Base-by-base conservation (phyloP, 805 yeast genomes). In the Schwanniomyces polymorphus region DNA sequence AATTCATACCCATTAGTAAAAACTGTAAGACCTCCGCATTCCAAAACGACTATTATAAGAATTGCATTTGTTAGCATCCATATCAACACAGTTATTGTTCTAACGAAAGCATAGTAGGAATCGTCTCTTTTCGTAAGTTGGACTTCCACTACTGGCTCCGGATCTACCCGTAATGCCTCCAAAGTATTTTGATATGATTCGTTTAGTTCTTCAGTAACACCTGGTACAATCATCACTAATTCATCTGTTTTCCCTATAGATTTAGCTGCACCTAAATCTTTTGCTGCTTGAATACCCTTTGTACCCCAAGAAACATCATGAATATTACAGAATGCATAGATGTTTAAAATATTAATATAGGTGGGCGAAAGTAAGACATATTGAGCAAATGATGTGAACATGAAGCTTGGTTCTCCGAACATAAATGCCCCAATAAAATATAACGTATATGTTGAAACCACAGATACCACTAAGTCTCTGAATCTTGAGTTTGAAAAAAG, bases 231-330 rank as follows among this genome's bases (percentile, higher is more conserved):
- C 65, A 69, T 69, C 39, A 74, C 70, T 56, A 74, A 59, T 45
- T 70, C 70, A 46, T 69, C 72, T 45, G 65, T 67, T 44, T 69
- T 68, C 14, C 65, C 65, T 2, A 65, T 76, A 3, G 88, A 63
- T 58, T 85, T 88, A 21, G 96, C 97, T 39, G 85, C 83, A 50
- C 97, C 98, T 57, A 94, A 75, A 65, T 80, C 96, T 68, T 74
- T 80, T 61, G 74, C 82, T 43, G 56, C 57, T 9, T 81, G 82
- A 43, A 85, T 89, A 41, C 96, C 97, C 65, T 91, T 89, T 4
- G 97, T 92, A 64, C 98, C 98, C 98, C 98, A 92, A 6, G 97
- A 88, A 41, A 92, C 84, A 72, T 92, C 99, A 65, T 92, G 97
- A 50, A 92, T 86, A 67, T 92, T 92, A 74, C 97, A 91, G 65